A percentile compares a stretch with the other conserved stretches of the same genome.
Conservation (phyloP, 139 green algal genomes). For the Trebouxia sp. region DNA sequence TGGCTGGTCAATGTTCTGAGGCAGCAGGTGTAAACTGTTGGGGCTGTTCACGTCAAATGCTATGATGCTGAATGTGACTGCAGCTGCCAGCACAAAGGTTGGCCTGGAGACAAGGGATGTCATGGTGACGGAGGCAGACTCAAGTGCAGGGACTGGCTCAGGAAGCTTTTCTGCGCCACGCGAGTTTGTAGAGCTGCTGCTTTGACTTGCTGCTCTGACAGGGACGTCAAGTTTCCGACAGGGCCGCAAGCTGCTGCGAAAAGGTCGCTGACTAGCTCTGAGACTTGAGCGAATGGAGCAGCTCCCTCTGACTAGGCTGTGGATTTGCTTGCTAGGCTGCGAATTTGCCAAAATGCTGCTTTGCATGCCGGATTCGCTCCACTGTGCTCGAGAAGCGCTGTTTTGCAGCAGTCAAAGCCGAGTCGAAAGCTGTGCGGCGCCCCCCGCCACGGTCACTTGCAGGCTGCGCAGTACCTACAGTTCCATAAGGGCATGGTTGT, state of each 20-base stretch:
- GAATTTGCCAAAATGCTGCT: neutral
- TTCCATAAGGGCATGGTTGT: too few relatives aligned
- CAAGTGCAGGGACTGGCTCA: neutral
- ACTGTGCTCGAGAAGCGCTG: too few relatives aligned
- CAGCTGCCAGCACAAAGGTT: constrained; percentile 3
- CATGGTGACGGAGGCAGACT: constrained; percentile 2
- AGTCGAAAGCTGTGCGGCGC: too few relatives aligned
- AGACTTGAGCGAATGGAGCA: too few relatives aligned
- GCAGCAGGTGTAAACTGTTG: neutral
- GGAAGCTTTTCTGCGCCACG: neutral
- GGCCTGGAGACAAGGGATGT: neutral
- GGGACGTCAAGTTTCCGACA: too few relatives aligned
- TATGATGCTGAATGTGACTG: constrained; percentile 5
- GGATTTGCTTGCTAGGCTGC: neutral
- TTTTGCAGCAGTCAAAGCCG: too few relatives aligned
- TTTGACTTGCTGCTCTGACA: neutral
- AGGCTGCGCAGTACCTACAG: too few relatives aligned
- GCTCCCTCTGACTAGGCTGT: too few relatives aligned
- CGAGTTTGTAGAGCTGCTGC: neutral
- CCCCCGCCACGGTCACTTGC: too few relatives aligned
- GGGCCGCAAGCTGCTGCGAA: too few relatives aligned
- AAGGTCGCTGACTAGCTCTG: too few relatives aligned
- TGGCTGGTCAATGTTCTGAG: constrained; percentile 11
- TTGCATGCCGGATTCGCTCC: too few relatives aligned
- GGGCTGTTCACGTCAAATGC: constrained; percentile 18